These are phyloP conservation scores for Emergomyces pasteurianus DNA, from an alignment of 2,329 filamentous ascomycete species.

Conservation along the genomic window DNA sequence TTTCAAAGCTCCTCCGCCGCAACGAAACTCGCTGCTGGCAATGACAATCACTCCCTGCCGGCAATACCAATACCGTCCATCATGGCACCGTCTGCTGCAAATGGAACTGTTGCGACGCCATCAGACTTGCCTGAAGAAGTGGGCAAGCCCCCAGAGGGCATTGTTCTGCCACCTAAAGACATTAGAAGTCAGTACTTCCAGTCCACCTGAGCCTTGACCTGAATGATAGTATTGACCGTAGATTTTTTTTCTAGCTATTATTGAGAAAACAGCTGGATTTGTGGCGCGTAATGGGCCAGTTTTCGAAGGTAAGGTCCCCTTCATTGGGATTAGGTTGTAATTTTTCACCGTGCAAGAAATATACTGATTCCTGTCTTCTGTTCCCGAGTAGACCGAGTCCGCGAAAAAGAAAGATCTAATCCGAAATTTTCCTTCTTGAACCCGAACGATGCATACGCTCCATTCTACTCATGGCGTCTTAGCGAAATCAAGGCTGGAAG, in stretches of 20 bases:
- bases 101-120: constrained; percentile 24
- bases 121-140: constrained; percentile 42
- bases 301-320: constrained; percentile 48
- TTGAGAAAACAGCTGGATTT: constrained; percentile 93
- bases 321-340: not conserved
- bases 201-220: not conserved
- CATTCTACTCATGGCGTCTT: constrained; percentile 85
- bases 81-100: constrained; percentile 31
- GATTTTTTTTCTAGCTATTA: constrained; percentile 39
- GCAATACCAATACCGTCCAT: constrained; percentile 2
- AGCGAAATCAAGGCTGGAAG: constrained; percentile 74
- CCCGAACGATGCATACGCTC: constrained; percentile 67
- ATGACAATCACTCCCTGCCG: not conserved
- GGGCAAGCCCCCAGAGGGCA: constrained; percentile 65
- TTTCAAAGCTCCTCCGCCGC: not conserved
- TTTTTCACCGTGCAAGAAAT: not conserved
- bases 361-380: not conserved
- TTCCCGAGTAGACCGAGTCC: constrained; percentile 53
- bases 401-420: constrained; percentile 70
- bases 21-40: not conserved
- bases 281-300: constrained; percentile 55
- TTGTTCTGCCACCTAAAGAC: constrained; percentile 75
- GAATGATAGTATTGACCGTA: not conserved
- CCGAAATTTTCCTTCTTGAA: constrained; percentile 87
- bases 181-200: constrained; percentile 48